Conservation (phyloP, 169 alveolate genomes). For the Theileria sp. region DNA sequence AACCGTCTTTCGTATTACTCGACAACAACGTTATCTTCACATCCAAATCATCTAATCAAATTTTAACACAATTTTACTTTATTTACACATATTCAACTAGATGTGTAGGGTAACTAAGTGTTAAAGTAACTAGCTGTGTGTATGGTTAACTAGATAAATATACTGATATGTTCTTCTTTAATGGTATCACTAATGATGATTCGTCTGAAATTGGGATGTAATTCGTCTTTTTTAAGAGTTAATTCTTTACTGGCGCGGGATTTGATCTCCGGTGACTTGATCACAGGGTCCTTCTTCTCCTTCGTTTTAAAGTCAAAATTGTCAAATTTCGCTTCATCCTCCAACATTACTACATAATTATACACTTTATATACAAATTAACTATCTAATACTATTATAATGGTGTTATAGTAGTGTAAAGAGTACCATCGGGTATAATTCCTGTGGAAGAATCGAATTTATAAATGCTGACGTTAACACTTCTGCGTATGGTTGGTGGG, state of each 20-base stretch:
- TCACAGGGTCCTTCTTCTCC: not conserved
- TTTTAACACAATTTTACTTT: too few species aligned
- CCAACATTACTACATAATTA: not conserved
- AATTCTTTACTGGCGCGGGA: not conserved
- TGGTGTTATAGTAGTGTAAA: too few species aligned
- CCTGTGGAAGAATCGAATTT: slow-evolving; percentile 41
- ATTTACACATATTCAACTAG: too few species aligned
- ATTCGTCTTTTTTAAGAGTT: not conserved
- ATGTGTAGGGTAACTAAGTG: too few species aligned
- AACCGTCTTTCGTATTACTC: slow-evolving; percentile 41
- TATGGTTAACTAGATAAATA: too few species aligned
- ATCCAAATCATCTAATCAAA: slow-evolving; percentile 44
- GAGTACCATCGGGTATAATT: slow-evolving; percentile 53
- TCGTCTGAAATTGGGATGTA: slow-evolving; percentile 26
- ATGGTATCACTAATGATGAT: not conserved
- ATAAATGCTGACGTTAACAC: slow-evolving; percentile 35
- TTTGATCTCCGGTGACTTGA: not conserved
- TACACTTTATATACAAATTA: too few species aligned
- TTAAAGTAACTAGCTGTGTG: too few species aligned
- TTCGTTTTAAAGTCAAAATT: not conserved
- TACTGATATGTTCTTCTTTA: not conserved
- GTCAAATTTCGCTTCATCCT: not conserved
- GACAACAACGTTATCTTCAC: slow-evolving; percentile 4
- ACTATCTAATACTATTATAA: too few species aligned
- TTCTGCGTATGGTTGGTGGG: slow-evolving; percentile 45